Percentiles rank a stretch among this genome's conserved stretches.
phyloP scores from a whole-genome alignment of 1,284 basidiomycete species.

The Sphagnurus paluster region DNA sequence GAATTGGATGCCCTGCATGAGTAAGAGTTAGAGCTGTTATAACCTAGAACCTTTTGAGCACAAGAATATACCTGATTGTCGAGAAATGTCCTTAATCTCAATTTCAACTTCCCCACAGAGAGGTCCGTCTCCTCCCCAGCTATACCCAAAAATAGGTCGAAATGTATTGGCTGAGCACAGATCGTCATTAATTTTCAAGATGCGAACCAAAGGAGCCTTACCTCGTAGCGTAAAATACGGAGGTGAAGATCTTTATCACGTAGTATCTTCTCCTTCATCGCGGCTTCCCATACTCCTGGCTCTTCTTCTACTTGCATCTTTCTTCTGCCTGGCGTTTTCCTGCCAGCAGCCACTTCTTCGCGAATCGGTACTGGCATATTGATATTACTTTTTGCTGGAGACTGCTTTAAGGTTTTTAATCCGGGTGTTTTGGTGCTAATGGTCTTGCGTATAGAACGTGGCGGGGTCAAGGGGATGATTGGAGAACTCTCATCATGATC shows the following conservation, averaged over 20 bases:
- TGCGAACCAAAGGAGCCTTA: conserved; percentile 22
- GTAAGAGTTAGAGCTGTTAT: neutral
- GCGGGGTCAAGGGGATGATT: neutral
- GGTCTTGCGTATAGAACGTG: neutral
- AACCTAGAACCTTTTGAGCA: no score
- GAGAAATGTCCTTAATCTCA: conserved; percentile 49
- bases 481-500: conserved; percentile 23
- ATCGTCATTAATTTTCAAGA: neutral
- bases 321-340: conserved; percentile 4
- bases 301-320: conserved; percentile 18
- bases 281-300: conserved; percentile 38
- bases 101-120: conserved; percentile 35
- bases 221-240: conserved; percentile 65
- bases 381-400: neutral
- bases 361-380: no score
- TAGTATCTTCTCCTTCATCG: conserved; percentile 44
- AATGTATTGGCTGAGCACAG: conserved; percentile 52
- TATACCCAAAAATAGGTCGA: conserved; percentile 51
- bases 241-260: conserved; percentile 47
- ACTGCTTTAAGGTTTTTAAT: neutral
- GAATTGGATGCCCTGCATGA: conserved; percentile 50
- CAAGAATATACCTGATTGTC: conserved; percentile 50
- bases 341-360: neutral
- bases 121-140: conserved; percentile 29
- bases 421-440: neutral